Conservation (phyloP, 495 filamentous ascomycete species). For the Penicillium dipodomyicola region DNA sequence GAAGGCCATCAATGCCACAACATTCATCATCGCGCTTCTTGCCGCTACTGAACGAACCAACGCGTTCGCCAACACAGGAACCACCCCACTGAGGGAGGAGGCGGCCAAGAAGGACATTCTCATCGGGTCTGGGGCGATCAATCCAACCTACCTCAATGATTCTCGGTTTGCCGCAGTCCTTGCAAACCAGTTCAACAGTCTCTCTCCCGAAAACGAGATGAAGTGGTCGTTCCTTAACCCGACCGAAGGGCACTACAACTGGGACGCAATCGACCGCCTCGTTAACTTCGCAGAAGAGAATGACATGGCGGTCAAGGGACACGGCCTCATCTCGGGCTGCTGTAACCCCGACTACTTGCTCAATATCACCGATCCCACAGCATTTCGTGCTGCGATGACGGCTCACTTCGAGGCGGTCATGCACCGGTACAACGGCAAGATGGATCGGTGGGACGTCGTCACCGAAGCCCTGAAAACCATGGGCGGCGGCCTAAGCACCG, state of each 20-base stretch:
- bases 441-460: slow-evolving; percentile 16
- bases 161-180: background rate
- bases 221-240: background rate
- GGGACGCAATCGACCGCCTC: background rate
- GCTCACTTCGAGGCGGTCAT: slow-evolving; percentile 5
- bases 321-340: slow-evolving; percentile 19
- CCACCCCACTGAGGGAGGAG: background rate
- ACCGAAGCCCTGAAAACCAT: slow-evolving; percentile 13
- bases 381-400: slow-evolving; percentile 11
- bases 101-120: slow-evolving; percentile 1
- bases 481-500: slow-evolving; percentile 12
- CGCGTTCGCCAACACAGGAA: background rate
- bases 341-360: slow-evolving; percentile 17
- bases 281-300: background rate
- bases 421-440: slow-evolving; percentile 12
- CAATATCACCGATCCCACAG: slow-evolving; percentile 15
- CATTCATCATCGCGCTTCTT: background rate
- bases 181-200: background rate
- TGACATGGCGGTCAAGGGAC: slow-evolving; percentile 16
- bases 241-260: slow-evolving; percentile 3
- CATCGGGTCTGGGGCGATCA: slow-evolving; percentile 1
- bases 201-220: slow-evolving; percentile 1
- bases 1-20: background rate
- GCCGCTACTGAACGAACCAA: background rate
- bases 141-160: background rate